Conservation (phyloP, 2,329 filamentous ascomycete species). For the Neopestalotiopsis sp. region DNA sequence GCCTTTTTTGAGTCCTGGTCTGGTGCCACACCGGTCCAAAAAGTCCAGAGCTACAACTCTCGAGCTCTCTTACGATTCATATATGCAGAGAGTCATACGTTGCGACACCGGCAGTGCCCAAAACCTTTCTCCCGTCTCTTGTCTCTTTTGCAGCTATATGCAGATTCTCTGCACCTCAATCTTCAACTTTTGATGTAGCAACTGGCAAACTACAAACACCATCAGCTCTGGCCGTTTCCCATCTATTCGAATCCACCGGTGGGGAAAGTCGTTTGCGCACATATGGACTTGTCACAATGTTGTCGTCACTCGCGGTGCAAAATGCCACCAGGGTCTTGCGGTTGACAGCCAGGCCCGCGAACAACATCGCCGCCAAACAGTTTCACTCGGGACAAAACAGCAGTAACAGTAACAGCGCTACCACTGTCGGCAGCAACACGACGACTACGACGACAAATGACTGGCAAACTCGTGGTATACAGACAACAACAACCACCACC, state of each 20-base stretch:
- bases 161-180: background rate
- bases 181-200: background rate
- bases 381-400: constrained; percentile 1
- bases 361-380: constrained; percentile 13
- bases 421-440: constrained; percentile 6
- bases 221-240: background rate
- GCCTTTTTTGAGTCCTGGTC: background rate
- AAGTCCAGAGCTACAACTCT: constrained; percentile 6
- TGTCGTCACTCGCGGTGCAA: constrained; percentile 49
- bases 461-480: constrained; percentile 25
- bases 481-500: constrained; percentile 23
- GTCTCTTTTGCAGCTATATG: background rate
- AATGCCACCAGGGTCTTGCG: constrained; percentile 45
- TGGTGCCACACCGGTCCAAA: background rate
- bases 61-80: constrained; percentile 12
- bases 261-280: constrained; percentile 12
- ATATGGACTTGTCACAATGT: constrained; percentile 47
- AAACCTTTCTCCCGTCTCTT: background rate
- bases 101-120: constrained; percentile 13
- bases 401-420: constrained; percentile 20
- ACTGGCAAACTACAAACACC: background rate
- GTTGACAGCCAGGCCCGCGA: constrained; percentile 30
- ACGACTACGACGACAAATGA: background rate
- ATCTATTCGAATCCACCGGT: background rate
- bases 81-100: constrained; percentile 13